Conservation (phyloP, 306 rosid species). For the Ormosia semicastrata region DNA sequence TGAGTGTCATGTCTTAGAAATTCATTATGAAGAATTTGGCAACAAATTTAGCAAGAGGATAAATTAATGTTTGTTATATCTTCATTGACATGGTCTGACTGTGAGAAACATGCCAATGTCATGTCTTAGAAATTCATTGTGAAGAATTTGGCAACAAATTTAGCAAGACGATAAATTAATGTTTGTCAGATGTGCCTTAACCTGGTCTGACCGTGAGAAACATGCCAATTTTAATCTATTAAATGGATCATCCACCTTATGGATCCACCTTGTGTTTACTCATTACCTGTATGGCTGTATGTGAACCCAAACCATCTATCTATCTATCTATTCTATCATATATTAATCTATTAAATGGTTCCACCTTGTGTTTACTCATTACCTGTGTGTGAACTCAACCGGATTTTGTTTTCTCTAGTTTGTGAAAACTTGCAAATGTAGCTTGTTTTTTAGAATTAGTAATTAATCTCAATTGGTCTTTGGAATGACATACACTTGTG, state of each 20-base stretch:
- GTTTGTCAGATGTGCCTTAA: not conserved
- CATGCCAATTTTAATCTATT: not conserved
- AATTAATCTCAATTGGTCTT: not conserved
- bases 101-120: conserved; percentile 13
- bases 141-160: not conserved
- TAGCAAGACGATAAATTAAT: not conserved
- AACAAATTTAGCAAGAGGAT: not conserved
- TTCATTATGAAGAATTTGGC: not conserved
- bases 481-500: not conserved
- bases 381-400: not conserved
- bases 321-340: not conserved
- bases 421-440: not conserved
- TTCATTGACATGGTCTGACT: not conserved
- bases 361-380: not conserved
- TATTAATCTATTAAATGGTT: not conserved
- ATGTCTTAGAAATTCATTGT: not conserved
- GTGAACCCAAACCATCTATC: not conserved
- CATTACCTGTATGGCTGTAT: not conserved
- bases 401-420: conserved; percentile 1
- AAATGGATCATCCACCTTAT: not conserved
- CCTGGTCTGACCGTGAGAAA: not conserved
- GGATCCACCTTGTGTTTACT: not conserved
- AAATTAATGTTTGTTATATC: not conserved
- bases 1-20: not conserved
- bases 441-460: not conserved